Evolutionary conservation across 2,329 filamentous ascomycete genomes (phyloP), one percentile per base, ranked within the genome.

Genomic region (Penicillium aurantiogriseum): DNA sequence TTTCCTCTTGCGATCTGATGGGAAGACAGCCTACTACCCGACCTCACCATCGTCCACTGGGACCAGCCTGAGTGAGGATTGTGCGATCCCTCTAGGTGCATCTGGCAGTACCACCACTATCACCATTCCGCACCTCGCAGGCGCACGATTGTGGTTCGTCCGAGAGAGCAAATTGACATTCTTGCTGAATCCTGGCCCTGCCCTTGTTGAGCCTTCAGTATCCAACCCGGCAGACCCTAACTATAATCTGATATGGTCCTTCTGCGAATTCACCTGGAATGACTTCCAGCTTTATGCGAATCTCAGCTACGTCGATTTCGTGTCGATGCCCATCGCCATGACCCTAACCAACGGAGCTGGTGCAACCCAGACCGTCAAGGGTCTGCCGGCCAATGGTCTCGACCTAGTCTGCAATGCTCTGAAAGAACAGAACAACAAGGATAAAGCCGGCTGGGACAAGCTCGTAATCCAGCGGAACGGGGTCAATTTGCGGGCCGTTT

Each of bases 281-380:
- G 65, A 73, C 36, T 67, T 71, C 33, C 80, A 88, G 71, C 74
- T 89, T 5, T 90, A 84, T 68, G 85, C 83, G 64, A 89, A 89
- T 65, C 86, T 92, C 65, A 85, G 81, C 60, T 88, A 88, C 70
- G 90, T 92, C 52, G 89, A 92, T 76, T 92, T 92, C 73, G 83
- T 91, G 60, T 76, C 75, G 65, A 70, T 88, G 63, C 86, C 88
- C n/a, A 81, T 88, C 51, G 81, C 83, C 1, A 71, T 86, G 60
- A 77, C 78, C 5, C 74, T 86, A 11, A 74, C 75, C 42, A 78
- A 74, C 5, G 68, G 64, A 1, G 69, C 72, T 15, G 79, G 79
- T n/a, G 67, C 58, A 0, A 74, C 76, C 3, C 79, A 84, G 63
- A 74, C 78, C 43, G 76, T 88, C n/a, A 73, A 77, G 1, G 88